Evolutionary conservation across 2,329 filamentous ascomycete species (phyloP).

Genomic region (Fusarium albidum): DNA sequence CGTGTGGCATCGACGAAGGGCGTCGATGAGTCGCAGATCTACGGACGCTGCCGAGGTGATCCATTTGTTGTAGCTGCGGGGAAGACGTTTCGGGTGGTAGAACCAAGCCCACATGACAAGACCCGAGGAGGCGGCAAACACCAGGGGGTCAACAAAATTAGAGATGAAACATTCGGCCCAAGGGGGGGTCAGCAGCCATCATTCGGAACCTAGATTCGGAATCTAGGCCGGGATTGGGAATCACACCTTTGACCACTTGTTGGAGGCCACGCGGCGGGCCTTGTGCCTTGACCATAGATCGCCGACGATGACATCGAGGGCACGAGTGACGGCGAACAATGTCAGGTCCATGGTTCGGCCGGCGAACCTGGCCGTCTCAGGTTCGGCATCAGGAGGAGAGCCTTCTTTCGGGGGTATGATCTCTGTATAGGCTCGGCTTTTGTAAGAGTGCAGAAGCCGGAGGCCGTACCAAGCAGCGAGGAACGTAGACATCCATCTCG

Average conservation of each 20-base stretch:
- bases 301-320: conserved; percentile 74
- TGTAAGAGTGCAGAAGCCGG: conserved; percentile 64
- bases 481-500: conserved; percentile 67
- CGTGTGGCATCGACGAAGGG: conserved; percentile 71
- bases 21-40: conserved; percentile 77
- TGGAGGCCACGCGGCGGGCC: conserved; percentile 52
- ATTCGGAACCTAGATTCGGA: background rate
- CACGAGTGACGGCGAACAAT: conserved; percentile 77
- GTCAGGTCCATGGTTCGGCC: conserved; percentile 84
- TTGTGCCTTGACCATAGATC: conserved; percentile 67
- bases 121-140: conserved; percentile 77
- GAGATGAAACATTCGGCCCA: conserved; percentile 47
- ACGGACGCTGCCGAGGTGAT: conserved; percentile 80
- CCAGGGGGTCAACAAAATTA: conserved; percentile 64
- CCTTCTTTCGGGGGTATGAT: conserved; percentile 44
- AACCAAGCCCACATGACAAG: conserved; percentile 93
- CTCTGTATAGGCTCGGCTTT: conserved; percentile 54
- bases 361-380: conserved; percentile 51
- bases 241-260: conserved; percentile 59
- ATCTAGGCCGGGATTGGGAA: too few species aligned
- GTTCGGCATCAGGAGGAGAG: conserved; percentile 36
- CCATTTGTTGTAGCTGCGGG: conserved; percentile 80
- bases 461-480: conserved; percentile 66
- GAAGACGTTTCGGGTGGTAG: conserved; percentile 75
- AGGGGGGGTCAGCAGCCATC: conserved; percentile 28